Percentiles rank a stretch among this genome's conserved stretches.
phyloP scores from a whole-genome alignment of 352 stramenopile species.

The Phytopythium oedochilum region DNA sequence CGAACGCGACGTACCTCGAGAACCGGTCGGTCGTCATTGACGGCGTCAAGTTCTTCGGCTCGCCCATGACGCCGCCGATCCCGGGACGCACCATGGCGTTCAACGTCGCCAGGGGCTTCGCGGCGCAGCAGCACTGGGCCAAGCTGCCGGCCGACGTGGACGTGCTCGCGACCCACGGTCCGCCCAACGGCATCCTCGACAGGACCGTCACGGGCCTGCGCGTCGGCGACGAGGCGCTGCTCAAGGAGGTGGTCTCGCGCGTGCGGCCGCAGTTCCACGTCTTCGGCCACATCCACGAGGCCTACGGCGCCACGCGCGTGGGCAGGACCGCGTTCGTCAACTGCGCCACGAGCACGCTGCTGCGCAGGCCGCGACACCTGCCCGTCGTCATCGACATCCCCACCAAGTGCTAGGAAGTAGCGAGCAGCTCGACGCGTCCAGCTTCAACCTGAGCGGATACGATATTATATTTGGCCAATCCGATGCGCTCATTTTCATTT shows the following conservation, averaged over 20 bases:
- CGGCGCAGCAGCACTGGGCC: constrained; percentile 61
- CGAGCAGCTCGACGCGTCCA: too few species aligned
- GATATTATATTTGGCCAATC: too few species aligned
- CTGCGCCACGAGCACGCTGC: constrained; percentile 70
- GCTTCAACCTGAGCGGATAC: too few species aligned
- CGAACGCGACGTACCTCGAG: constrained; percentile 74
- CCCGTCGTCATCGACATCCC: constrained; percentile 80
- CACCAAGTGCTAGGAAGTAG: constrained; percentile 30
- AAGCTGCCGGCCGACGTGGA: constrained; percentile 75
- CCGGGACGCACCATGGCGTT: constrained; percentile 67
- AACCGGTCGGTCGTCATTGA: constrained; percentile 65
- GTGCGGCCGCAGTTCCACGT: constrained; percentile 82
- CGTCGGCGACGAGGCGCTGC: constrained; percentile 78
- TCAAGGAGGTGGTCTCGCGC: constrained; percentile 76
- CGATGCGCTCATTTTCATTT: too few species aligned
- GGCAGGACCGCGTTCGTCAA: constrained; percentile 88
- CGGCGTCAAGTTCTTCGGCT: constrained; percentile 73
- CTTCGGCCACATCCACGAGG: constrained; percentile 93
- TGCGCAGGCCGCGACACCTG: constrained; percentile 46
- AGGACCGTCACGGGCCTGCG: constrained; percentile 46
- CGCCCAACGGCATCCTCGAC: constrained; percentile 85
- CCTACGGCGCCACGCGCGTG: constrained; percentile 70
- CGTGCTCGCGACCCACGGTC: constrained; percentile 87
- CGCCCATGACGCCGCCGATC: constrained; percentile 71
- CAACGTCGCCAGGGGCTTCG: constrained; percentile 58